Conservation (phyloP, 169 alveolate species). For the Eimeria necatrix region DNA sequence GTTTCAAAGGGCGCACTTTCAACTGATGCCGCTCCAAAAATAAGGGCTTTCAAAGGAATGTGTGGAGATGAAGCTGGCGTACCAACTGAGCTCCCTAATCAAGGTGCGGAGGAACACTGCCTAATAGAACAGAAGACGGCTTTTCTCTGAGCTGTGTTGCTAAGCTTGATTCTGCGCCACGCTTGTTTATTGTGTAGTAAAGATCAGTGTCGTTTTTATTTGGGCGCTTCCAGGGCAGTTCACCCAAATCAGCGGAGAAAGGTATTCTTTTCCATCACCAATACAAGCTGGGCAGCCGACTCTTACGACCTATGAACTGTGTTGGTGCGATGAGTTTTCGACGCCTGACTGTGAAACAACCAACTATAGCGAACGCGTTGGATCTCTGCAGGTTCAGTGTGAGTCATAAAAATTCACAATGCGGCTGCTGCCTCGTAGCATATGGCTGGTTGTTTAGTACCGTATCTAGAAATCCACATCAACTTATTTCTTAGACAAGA, state of each 20-base stretch:
- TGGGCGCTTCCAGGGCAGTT: slow-evolving; percentile 29
- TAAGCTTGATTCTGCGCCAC: not conserved
- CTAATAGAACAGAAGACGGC: too few relatives aligned
- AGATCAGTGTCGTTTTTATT: not conserved
- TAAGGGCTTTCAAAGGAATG: slow-evolving; percentile 13
- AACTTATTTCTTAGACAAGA: too few relatives aligned
- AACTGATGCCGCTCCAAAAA: not conserved
- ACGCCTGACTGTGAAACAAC: slow-evolving; percentile 39
- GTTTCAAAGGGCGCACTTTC: not conserved
- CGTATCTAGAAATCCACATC: too few relatives aligned
- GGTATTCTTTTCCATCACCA: not conserved
- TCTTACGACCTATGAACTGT: slow-evolving; percentile 27
- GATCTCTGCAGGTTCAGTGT: slow-evolving; percentile 60
- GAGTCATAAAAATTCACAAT: not conserved
- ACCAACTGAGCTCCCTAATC: slow-evolving; percentile 17
- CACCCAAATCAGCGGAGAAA: not conserved
- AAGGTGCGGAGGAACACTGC: not conserved
- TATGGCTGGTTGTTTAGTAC: too few relatives aligned
- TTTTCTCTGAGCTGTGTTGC: not conserved
- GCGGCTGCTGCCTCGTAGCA: not conserved
- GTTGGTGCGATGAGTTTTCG: slow-evolving; percentile 69
- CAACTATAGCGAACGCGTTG: slow-evolving; percentile 35
- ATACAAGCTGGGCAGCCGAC: not conserved
- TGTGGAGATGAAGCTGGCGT: slow-evolving; percentile 18
- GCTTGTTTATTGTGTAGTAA: not conserved